Percentiles rank a stretch among this genome's conserved stretches.
phyloP scores from a whole-genome alignment of 768 basidiomycete genomes.

The Suillus weaverae region DNA sequence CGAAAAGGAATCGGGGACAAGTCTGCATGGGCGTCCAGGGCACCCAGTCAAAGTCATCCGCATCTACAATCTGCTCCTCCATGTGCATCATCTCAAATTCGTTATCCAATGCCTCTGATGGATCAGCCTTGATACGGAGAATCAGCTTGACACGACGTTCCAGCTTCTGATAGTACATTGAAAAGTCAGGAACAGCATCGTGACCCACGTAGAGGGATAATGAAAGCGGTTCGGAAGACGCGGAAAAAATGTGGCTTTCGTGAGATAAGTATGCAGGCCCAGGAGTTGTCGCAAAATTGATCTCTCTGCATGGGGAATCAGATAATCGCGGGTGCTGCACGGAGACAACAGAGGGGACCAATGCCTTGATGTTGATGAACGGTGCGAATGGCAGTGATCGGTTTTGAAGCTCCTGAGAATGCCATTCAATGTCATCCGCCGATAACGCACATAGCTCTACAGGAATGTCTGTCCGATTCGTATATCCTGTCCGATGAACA shows the following conservation, averaged over 20 bases:
- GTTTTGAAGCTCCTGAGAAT: not conserved
- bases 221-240: conserved; percentile 5
- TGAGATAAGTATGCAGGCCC: not conserved
- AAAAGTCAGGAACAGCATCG: not conserved
- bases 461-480: conserved; percentile 8
- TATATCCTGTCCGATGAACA: conserved; percentile 7
- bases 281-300: conserved; percentile 10
- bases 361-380: not conserved
- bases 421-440: not conserved
- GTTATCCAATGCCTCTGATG: conserved; percentile 19
- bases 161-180: conserved; percentile 1
- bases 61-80: not conserved
- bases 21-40: conserved; percentile 8
- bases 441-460: not conserved
- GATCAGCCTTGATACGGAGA: not conserved
- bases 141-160: not conserved
- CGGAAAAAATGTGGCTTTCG: not conserved
- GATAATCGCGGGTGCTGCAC: too few relatives aligned
- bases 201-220: not conserved
- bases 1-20: not conserved
- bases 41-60: conserved; percentile 12
- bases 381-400: not conserved
- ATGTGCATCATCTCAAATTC: not conserved
- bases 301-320: conserved; percentile 1
- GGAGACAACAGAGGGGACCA: conserved; percentile 1